Percentiles rank a stretch among this genome's conserved stretches.
Evolutionary conservation across 2,329 filamentous ascomycete species (phyloP).

Genomic region (Epichloe bromicola): DNA sequence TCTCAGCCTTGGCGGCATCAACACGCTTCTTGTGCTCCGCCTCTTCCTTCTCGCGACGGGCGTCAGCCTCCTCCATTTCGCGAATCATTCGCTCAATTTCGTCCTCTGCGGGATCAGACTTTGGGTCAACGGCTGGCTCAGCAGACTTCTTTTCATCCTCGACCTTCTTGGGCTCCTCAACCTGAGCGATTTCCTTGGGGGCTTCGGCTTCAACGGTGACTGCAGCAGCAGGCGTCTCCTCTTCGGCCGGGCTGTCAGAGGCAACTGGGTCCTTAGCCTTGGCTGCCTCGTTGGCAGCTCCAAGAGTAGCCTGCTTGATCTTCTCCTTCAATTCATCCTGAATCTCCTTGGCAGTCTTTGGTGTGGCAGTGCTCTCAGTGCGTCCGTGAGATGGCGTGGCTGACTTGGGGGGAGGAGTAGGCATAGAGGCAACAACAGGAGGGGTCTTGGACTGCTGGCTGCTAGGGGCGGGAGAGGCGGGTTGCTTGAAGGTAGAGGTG

Average conservation of each 20-base stretch:
- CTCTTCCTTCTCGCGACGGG: constrained; percentile 34
- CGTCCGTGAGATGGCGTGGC: constrained; percentile 56
- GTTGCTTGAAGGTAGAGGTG: constrained; percentile 46
- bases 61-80: constrained; percentile 48
- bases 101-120: constrained; percentile 35
- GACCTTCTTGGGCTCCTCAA: not conserved
- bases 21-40: constrained; percentile 33
- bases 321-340: constrained; percentile 72
- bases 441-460: constrained; percentile 49
- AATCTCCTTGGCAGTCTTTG: constrained; percentile 70
- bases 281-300: constrained; percentile 17
- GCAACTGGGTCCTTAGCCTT: constrained; percentile 15
- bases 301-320: constrained; percentile 49
- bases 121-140: constrained; percentile 19
- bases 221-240: constrained; percentile 3
- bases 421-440: constrained; percentile 58
- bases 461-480: constrained; percentile 42
- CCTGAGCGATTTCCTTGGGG: constrained; percentile 1
- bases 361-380: constrained; percentile 52
- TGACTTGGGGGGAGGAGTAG: constrained; percentile 68
- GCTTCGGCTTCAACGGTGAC: not conserved
- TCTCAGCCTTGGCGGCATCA: constrained; percentile 31
- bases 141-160: constrained; percentile 14
- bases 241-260: constrained; percentile 17
- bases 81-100: constrained; percentile 47